phyloP scores from a whole-genome alignment of 306 rosid genomes.

The Acmispon strigosus region DNA sequence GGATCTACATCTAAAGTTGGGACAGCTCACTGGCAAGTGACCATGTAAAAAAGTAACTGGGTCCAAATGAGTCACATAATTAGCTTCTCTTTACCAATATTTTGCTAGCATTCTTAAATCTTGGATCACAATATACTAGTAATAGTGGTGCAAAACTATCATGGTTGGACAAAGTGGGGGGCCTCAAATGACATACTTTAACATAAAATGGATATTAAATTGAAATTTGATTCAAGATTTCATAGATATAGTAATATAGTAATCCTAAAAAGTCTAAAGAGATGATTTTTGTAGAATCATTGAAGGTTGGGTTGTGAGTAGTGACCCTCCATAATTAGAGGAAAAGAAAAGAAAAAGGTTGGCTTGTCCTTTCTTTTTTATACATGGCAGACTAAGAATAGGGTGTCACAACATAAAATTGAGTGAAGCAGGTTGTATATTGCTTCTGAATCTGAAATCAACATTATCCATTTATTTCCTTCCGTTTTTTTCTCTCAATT shows the following conservation, averaged over 20 bases:
- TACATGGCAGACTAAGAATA: background rate
- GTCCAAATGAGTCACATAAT: background rate
- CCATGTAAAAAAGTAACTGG: background rate
- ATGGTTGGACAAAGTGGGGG: background rate
- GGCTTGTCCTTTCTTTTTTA: constrained; percentile 2
- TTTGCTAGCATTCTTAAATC: background rate
- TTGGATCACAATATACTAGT: background rate
- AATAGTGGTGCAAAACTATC: background rate
- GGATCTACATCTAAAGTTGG: background rate
- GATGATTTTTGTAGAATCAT: background rate
- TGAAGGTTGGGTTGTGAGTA: too few species aligned
- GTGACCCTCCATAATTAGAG: constrained; percentile 12
- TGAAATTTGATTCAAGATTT: background rate
- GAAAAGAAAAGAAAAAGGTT: background rate
- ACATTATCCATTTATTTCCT: background rate
- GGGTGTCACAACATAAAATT: background rate
- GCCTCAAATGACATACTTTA: background rate
- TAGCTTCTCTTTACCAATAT: background rate
- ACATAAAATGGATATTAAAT: constrained; percentile 4
- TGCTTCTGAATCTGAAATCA: constrained; percentile 1
- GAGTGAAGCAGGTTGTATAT: background rate
- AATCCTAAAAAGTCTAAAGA: background rate
- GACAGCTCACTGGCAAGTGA: background rate
- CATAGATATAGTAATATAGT: too few species aligned
- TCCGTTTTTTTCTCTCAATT: constrained; percentile 3